Evolutionary conservation across 2,329 filamentous ascomycete genomes (phyloP).

Genomic region (Penicillium brevicompactum): DNA sequence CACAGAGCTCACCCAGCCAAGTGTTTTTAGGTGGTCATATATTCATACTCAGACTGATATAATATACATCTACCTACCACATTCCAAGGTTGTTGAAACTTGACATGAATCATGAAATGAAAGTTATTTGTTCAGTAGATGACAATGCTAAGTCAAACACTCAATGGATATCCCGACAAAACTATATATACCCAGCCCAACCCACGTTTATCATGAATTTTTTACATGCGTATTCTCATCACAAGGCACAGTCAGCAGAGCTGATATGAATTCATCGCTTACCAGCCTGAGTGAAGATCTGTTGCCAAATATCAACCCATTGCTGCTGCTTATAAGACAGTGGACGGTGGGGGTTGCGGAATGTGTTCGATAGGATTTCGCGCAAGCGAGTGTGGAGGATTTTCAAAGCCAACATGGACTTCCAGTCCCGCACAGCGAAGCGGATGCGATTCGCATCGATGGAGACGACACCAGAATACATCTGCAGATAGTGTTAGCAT

Average conservation of each 20-base stretch:
- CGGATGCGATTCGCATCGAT: slow-evolving; percentile 85
- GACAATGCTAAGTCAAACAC: neutral
- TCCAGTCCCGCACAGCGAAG: slow-evolving; percentile 86
- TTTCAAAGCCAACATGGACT: slow-evolving; percentile 86
- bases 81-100: too few relatives aligned
- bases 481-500: slow-evolving; percentile 45
- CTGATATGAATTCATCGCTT: slow-evolving; percentile 19
- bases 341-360: slow-evolving; percentile 51
- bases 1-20: too few relatives aligned
- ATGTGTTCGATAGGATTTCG: slow-evolving; percentile 72
- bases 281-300: slow-evolving; percentile 57
- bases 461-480: slow-evolving; percentile 83
- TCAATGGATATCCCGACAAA: slow-evolving; percentile 3
- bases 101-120: neutral
- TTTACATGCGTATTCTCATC: slow-evolving; percentile 15
- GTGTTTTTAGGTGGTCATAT: too few relatives aligned
- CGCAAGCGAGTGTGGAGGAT: slow-evolving; percentile 71
- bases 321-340: slow-evolving; percentile 66
- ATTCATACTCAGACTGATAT: too few relatives aligned
- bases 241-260: slow-evolving; percentile 1
- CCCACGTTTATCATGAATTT: slow-evolving; percentile 10
- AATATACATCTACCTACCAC: too few relatives aligned
- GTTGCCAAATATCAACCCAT: slow-evolving; percentile 75
- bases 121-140: neutral
- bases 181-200: slow-evolving; percentile 7